Evolutionary conservation across 2,329 filamentous ascomycete species (phyloP).

Genomic region (Aspergillus carbonarius): DNA sequence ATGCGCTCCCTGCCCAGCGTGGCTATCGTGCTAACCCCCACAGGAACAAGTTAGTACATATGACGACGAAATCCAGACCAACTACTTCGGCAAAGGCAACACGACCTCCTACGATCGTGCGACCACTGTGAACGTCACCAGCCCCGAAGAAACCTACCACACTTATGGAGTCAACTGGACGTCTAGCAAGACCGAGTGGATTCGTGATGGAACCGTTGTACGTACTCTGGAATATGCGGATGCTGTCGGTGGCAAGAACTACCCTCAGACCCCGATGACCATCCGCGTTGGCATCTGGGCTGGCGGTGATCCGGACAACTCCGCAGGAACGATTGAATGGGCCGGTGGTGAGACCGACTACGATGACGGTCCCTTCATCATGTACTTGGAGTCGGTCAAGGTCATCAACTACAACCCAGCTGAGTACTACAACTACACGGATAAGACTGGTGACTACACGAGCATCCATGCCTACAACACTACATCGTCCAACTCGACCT

Average conservation of each 20-base stretch:
- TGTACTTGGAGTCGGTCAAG: constrained; percentile 66
- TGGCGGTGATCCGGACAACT: constrained; percentile 54
- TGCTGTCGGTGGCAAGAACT: constrained; percentile 58
- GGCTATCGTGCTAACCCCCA: constrained; percentile 52
- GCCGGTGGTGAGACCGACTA: constrained; percentile 70
- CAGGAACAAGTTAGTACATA: constrained; percentile 40
- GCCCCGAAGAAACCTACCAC: constrained; percentile 54
- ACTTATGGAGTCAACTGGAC: constrained; percentile 64
- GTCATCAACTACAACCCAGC: constrained; percentile 58
- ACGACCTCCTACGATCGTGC: constrained; percentile 78
- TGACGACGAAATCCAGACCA: constrained; percentile 61
- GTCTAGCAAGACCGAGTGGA: constrained; percentile 62
- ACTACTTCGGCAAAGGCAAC: constrained; percentile 95
- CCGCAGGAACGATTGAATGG: constrained; percentile 61
- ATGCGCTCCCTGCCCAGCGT: constrained; percentile 57
- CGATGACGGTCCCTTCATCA: constrained; percentile 64
- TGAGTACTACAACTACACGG: constrained; percentile 65
- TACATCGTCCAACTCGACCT: constrained; percentile 5
- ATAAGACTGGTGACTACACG: constrained; percentile 58
- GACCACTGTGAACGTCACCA: constrained; percentile 66
- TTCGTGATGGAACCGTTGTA: constrained; percentile 60
- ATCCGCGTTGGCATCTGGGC: constrained; percentile 69
- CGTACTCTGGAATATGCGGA: constrained; percentile 63
- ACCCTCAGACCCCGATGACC: constrained; percentile 73
- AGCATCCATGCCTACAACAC: constrained; percentile 54